Base-by-base conservation (phyloP, 2,329 filamentous ascomycete species). In the Lasiodiplodia sp. region DNA sequence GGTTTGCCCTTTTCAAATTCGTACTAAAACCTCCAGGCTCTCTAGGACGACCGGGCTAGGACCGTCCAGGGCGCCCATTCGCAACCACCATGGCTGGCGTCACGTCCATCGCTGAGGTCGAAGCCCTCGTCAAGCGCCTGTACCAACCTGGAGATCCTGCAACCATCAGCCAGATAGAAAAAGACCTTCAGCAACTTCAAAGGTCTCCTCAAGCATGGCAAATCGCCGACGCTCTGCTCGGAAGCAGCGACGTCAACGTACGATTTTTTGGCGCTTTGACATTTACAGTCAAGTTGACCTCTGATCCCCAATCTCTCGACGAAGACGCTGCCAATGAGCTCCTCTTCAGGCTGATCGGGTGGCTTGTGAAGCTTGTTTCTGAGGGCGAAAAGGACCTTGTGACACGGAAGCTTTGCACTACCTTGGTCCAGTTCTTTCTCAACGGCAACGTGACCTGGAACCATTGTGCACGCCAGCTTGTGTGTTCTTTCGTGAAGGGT, bases 261-360 rank as follows among this genome's bases (percentile, higher is more conserved):
- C 91, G 92, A 71, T 98, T 98, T 81, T 97, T 97, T 77, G 96
- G 93, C 16, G 95, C 94, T 37, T 85, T 97, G 69, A 98, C 95
- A 0, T 91, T 97, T 72, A 96, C 93, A 63, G 89, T 98, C 74
- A 99, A 98, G 81, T 88, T 98, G 69, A 97, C 98, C 74, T 67
- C 47, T 18, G 12, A 68, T 12, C 8, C 31, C 14, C 53, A 62
- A 12, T 53, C 51, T 4, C 66, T 80, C 62, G 76, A 72, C 37
- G 75, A 79, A 66, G 74, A 77, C 52, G 71, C 79, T 28, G 78
- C 78, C 6, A 72, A 75, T 51, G 77, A 79, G 68, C 70, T 80
- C 18, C 72, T 80, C n/a, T 34, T 64, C 21, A 51, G 86, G 62
- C 82, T 93, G 37, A 81, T 92, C 51, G 82, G 81, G 47, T 92